A percentile compares a stretch with the other conserved stretches of the same genome.
phyloP scores from a whole-genome alignment of 495 filamentous ascomycete species.

The Podospora sp. region DNA sequence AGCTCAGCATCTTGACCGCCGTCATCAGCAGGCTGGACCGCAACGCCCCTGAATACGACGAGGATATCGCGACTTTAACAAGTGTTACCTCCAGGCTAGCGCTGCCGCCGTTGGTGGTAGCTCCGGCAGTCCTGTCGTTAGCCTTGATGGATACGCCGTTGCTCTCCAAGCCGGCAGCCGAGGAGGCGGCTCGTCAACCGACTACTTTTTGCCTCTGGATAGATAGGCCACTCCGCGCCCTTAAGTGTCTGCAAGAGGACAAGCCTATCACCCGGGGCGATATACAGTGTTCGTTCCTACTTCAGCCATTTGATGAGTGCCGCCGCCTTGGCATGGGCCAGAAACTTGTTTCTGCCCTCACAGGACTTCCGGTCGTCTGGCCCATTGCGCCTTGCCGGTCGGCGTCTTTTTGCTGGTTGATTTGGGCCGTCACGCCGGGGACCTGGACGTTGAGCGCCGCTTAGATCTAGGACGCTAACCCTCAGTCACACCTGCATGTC shows the following conservation, averaged over 20 bases:
- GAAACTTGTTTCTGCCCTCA: no score
- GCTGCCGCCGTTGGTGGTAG: slow-evolving; percentile 94
- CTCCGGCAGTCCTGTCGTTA: slow-evolving; percentile 95
- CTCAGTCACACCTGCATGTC: no score
- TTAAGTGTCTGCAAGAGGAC: slow-evolving; percentile 78
- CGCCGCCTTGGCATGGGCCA: slow-evolving; percentile 89
- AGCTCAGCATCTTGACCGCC: slow-evolving; percentile 95
- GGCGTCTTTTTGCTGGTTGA: no score
- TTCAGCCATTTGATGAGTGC: slow-evolving; percentile 98
- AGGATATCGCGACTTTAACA: slow-evolving; percentile 99
- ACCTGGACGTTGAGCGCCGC: no score
- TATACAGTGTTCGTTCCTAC: slow-evolving; percentile 94
- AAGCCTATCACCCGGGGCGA: slow-evolving; percentile 80
- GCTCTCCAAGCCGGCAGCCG: slow-evolving; percentile 94
- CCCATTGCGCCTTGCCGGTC: no score
- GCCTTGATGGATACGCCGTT: slow-evolving; percentile 89
- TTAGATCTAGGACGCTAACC: no score
- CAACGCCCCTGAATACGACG: slow-evolving; percentile 96
- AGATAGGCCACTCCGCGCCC: slow-evolving; percentile 84
- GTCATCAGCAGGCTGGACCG: slow-evolving; percentile 94
- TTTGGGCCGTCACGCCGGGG: no score
- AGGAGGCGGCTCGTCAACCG: slow-evolving; percentile 90
- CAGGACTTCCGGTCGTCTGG: no score
- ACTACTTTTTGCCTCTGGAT: slow-evolving; percentile 96
- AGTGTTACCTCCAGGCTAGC: slow-evolving; percentile 98